These are phyloP conservation scores for Colletotrichum zoysiae DNA, from an alignment of 2,329 filamentous ascomycete genomes.

Conservation along the genomic window DNA sequence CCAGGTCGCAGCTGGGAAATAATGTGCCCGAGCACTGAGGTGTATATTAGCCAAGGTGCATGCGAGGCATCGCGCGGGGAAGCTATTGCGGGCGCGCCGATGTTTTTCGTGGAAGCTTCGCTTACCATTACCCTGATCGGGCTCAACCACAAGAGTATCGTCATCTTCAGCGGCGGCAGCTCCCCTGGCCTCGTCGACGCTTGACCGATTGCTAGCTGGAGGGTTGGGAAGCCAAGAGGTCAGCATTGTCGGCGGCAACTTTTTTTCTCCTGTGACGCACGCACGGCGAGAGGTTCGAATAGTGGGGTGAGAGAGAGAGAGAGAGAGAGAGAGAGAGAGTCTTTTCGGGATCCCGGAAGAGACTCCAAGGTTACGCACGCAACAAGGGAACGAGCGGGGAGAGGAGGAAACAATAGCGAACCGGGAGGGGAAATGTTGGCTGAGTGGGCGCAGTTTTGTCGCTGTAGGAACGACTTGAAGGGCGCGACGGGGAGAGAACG, in stretches of 20 bases:
- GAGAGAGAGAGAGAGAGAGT: conserved; percentile 10
- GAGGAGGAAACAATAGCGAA: neutral
- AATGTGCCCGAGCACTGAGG: conserved; percentile 90
- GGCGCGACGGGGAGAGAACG: conserved; percentile 27
- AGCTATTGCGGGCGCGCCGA: conserved; percentile 10
- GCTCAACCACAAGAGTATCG: conserved; percentile 86
- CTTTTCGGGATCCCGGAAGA: conserved; percentile 22
- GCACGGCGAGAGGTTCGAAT: conserved; percentile 26
- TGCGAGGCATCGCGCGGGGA: conserved; percentile 9
- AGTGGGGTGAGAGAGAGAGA: conserved; percentile 26
- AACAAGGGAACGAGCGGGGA: neutral
- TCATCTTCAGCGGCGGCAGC: conserved; percentile 67
- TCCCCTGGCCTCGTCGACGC: conserved; percentile 65
- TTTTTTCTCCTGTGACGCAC: conserved; percentile 34
- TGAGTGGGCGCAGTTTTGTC: conserved; percentile 21
- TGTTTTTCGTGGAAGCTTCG: conserved; percentile 39
- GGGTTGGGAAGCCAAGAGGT: conserved; percentile 55
- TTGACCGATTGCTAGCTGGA: conserved; percentile 64
- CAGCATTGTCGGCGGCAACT: conserved; percentile 51
- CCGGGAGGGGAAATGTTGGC: neutral
- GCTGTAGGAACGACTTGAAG: conserved; percentile 10
- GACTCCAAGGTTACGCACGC: conserved; percentile 19
- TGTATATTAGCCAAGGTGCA: conserved; percentile 23
- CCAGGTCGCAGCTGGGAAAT: conserved; percentile 97
- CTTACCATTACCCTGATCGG: conserved; percentile 94